Evolutionary conservation across 805 yeast species (phyloP).

Genomic region (Citeromyces matritensis): DNA sequence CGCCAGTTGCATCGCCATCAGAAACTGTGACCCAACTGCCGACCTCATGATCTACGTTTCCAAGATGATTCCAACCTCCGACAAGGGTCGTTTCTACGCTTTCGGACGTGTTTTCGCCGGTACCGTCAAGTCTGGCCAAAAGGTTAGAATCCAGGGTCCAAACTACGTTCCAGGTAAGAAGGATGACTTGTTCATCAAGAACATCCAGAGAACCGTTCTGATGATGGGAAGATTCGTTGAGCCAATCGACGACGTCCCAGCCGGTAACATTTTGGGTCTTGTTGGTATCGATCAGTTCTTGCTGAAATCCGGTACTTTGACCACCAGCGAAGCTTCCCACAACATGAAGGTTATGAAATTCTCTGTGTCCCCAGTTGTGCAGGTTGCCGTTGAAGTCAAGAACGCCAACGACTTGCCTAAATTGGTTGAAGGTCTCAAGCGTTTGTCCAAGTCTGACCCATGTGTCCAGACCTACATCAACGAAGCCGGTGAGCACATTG

Average conservation of each 20-base stretch:
- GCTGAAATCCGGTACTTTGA: slow-evolving; percentile 97
- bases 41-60: slow-evolving; percentile 98
- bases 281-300: slow-evolving; percentile 99
- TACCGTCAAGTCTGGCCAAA: slow-evolving; percentile 97
- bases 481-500: slow-evolving; percentile 98
- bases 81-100: slow-evolving; percentile 99
- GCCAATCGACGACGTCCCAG: slow-evolving; percentile 98
- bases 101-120: slow-evolving; percentile 99
- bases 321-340: slow-evolving; percentile 95
- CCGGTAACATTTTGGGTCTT: slow-evolving; percentile 99
- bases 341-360: slow-evolving; percentile 99
- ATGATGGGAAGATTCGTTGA: slow-evolving; percentile 99
- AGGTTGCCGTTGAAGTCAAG: slow-evolving; percentile 99
- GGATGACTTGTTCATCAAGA: slow-evolving; percentile 93
- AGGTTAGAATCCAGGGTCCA: slow-evolving; percentile 99
- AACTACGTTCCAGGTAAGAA: slow-evolving; percentile 98
- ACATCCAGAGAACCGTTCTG: slow-evolving; percentile 96
- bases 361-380: slow-evolving; percentile 99
- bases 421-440: slow-evolving; percentile 99
- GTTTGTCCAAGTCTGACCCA: slow-evolving; percentile 99
- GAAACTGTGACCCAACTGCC: slow-evolving; percentile 96
- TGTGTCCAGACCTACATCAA: slow-evolving; percentile 83
- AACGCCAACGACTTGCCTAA: slow-evolving; percentile 99
- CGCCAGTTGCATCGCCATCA: slow-evolving; percentile 80
- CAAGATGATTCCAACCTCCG: slow-evolving; percentile 99